These are phyloP conservation scores for Neurospora tetrasperma DNA, from an alignment of 495 filamentous ascomycete genomes.

Conservation along the genomic window DNA sequence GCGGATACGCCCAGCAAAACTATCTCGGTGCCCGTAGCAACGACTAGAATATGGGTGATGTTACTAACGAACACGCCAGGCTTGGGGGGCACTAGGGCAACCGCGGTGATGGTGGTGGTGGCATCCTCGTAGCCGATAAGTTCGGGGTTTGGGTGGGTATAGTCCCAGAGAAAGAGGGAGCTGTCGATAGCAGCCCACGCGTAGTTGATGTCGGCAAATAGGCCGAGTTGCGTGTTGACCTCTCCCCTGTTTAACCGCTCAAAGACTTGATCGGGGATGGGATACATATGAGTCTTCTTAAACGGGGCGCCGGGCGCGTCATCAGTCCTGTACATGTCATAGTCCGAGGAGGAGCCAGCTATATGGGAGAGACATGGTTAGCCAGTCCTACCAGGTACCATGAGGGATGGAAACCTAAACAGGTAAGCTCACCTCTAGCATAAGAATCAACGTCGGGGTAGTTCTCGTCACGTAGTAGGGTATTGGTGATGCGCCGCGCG, in stretches of 20 bases:
- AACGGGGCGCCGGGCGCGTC: constrained; percentile 78
- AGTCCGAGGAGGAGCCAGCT: constrained; percentile 80
- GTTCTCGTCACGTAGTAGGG: constrained; percentile 59
- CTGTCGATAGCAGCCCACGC: constrained; percentile 96
- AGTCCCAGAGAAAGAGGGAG: constrained; percentile 95
- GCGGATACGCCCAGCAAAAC: constrained; percentile 70
- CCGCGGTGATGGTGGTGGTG: constrained; percentile 70
- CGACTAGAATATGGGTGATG: constrained; percentile 77
- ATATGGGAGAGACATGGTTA: constrained; percentile 3
- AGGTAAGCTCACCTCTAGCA: constrained; percentile 57
- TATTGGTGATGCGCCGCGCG: constrained; percentile 72
- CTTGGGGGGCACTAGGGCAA: constrained; percentile 70
- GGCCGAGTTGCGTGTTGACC: constrained; percentile 76
- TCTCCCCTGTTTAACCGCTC: constrained; percentile 79
- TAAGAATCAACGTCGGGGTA: constrained; percentile 89
- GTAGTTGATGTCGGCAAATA: constrained; percentile 87
- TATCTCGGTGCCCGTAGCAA: constrained; percentile 77
- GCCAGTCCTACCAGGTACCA: constrained; percentile 1
- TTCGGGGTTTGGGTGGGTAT: constrained; percentile 75
- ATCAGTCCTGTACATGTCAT: constrained; percentile 52
- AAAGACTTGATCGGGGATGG: constrained; percentile 80
- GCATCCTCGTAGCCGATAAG: constrained; percentile 90
- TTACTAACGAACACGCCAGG: constrained; percentile 73
- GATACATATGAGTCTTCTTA: constrained; percentile 67
- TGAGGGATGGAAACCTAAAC: background rate